A percentile compares a stretch with the other conserved stretches of the same genome.
Evolutionary conservation across 495 filamentous ascomycete genomes (phyloP).

Genomic region (Penicillium maclennaniae): DNA sequence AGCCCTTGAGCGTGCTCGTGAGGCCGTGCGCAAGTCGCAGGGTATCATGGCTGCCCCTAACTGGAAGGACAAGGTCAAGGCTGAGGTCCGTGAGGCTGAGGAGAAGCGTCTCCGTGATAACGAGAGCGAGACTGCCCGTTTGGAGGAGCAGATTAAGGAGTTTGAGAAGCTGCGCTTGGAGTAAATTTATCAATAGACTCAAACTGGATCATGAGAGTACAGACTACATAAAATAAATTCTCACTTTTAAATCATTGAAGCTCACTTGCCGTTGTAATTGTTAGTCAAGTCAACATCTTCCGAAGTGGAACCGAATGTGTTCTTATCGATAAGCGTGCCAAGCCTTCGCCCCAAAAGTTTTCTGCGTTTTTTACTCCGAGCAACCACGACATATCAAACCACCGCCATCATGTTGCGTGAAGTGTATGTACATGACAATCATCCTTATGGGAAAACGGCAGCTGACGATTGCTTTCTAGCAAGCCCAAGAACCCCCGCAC

Average conservation of each 20-base stretch:
- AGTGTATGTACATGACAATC: constrained; percentile 29
- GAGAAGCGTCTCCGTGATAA: constrained; percentile 56
- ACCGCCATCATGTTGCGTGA: constrained; percentile 31
- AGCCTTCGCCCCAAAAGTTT: constrained; percentile 33
- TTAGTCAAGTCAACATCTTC: neutral
- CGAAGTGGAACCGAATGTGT: neutral
- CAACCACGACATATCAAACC: constrained; percentile 9
- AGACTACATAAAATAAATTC: constrained; percentile 14
- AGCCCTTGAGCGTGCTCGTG: constrained; percentile 40
- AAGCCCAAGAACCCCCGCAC: constrained; percentile 93
- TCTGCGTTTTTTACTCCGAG: constrained; percentile 28
- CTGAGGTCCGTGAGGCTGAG: constrained; percentile 56
- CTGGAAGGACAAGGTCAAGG: constrained; percentile 46
- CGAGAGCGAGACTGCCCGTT: constrained; percentile 50
- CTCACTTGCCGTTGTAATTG: neutral
- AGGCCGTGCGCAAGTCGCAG: constrained; percentile 33
- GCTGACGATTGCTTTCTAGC: constrained; percentile 35
- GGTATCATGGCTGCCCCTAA: constrained; percentile 31
- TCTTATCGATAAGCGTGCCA: constrained; percentile 33
- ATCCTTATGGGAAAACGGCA: neutral
- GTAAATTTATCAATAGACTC: constrained; percentile 20
- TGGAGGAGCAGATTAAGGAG: constrained; percentile 52
- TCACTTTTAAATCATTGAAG: neutral
- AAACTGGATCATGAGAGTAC: neutral
- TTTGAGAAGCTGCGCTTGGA: constrained; percentile 48